phyloP scores from a whole-genome alignment of 352 stramenopile species.

The Phytophthora parvispora region DNA sequence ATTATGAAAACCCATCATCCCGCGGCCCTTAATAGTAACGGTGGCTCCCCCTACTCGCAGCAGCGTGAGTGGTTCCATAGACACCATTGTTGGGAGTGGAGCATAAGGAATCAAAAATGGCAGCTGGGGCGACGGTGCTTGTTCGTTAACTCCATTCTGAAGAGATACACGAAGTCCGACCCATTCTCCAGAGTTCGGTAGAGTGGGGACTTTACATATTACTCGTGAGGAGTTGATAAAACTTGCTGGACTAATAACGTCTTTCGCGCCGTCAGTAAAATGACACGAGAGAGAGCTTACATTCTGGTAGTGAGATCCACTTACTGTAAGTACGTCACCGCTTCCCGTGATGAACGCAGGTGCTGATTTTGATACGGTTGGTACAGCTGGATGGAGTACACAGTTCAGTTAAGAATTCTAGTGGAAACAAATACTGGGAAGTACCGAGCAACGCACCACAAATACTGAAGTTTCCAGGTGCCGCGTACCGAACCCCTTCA shows the following conservation, averaged over 20 bases:
- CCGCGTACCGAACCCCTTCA: slow-evolving; percentile 27
- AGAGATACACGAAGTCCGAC: slow-evolving; percentile 40
- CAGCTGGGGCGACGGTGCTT: background rate
- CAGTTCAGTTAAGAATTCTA: background rate
- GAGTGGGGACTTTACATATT: slow-evolving; percentile 32
- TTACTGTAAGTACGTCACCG: slow-evolving; percentile 35
- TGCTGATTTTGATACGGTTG: slow-evolving; percentile 23
- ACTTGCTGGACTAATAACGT: background rate
- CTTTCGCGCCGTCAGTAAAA: slow-evolving; percentile 30
- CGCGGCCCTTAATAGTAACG: slow-evolving; percentile 26
- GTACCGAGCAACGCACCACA: slow-evolving; percentile 26
- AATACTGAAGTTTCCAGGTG: slow-evolving; percentile 28
- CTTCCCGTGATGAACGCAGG: slow-evolving; percentile 40
- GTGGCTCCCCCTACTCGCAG: slow-evolving; percentile 15
- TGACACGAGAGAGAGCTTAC: slow-evolving; percentile 41
- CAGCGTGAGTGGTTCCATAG: slow-evolving; percentile 17
- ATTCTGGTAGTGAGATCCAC: slow-evolving; percentile 38
- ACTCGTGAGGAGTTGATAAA: slow-evolving; percentile 41
- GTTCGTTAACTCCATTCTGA: background rate
- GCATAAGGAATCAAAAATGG: slow-evolving; percentile 44
- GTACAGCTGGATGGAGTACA: slow-evolving; percentile 25
- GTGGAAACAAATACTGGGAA: too few relatives aligned
- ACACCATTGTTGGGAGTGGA: slow-evolving; percentile 34
- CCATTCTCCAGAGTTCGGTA: slow-evolving; percentile 35
- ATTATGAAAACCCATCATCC: slow-evolving; percentile 31